Conservation (phyloP, 805 yeast species). For the Starmerella vaccinii region DNA sequence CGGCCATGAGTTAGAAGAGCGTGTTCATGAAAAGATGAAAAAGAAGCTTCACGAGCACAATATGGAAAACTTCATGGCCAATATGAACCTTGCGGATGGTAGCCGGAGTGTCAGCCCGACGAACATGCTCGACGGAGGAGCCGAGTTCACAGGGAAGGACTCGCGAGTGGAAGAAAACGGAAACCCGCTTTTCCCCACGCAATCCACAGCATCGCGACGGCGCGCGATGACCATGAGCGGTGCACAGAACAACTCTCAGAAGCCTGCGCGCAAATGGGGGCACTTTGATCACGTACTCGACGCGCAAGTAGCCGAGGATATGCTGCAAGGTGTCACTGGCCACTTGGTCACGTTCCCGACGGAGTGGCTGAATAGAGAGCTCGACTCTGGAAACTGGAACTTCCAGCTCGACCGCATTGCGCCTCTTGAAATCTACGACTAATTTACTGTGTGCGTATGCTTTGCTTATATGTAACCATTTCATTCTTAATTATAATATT, state of each 20-base stretch:
- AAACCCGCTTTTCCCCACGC: constrained; percentile 3
- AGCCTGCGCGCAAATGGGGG: constrained; percentile 23
- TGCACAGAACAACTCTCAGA: constrained; percentile 16
- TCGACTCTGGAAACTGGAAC: constrained; percentile 85
- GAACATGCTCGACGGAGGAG: neutral
- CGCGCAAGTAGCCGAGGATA: constrained; percentile 62
- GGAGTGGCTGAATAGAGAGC: constrained; percentile 79
- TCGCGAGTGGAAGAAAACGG: neutral
- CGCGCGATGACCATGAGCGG: constrained; percentile 2
- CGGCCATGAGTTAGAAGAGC: neutral
- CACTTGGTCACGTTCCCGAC: constrained; percentile 85
- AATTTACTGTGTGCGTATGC: neutral
- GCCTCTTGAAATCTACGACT: constrained; percentile 89
- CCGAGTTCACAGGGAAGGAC: constrained; percentile 3
- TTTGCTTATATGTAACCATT: neutral
- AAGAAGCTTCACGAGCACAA: neutral
- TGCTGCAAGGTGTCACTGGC: constrained; percentile 67
- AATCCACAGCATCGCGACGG: constrained; percentile 10
- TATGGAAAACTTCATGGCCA: neutral
- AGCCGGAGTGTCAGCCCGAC: neutral
- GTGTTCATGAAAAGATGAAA: neutral
- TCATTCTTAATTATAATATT: neutral
- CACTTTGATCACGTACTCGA: constrained; percentile 46
- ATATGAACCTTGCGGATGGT: neutral
- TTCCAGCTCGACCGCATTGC: constrained; percentile 88